Conservation (phyloP, 306 rosid species). For the Acmispon strigosus region DNA sequence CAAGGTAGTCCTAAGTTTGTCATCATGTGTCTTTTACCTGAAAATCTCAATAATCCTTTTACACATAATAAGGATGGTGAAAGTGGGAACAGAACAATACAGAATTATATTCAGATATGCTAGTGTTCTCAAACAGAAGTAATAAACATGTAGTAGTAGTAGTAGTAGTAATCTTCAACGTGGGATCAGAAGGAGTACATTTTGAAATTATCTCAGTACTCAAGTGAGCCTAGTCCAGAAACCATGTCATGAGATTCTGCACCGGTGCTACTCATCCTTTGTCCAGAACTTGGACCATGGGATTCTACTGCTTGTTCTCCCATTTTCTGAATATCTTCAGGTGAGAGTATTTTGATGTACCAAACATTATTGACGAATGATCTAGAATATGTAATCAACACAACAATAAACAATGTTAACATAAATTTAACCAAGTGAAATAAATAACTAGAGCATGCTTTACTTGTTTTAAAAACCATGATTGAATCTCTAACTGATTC, state of each 20-base stretch:
- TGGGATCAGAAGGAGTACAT: conserved; percentile 19
- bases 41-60: neutral
- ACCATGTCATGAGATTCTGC: conserved; percentile 45
- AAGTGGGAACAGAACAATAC: conserved; percentile 18
- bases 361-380: conserved; percentile 78
- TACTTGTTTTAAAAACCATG: too few relatives aligned
- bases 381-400: conserved; percentile 37
- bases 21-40: neutral
- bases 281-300: conserved; percentile 48
- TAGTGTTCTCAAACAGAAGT: conserved; percentile 19
- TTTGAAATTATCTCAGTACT: conserved; percentile 33
- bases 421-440: neutral
- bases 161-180: neutral
- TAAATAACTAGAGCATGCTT: neutral
- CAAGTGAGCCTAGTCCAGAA: conserved; percentile 59
- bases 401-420: conserved; percentile 17
- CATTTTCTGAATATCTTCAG: conserved; percentile 76
- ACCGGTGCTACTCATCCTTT: conserved; percentile 39
- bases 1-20: conserved; percentile 8
- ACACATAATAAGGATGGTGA: neutral
- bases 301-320: conserved; percentile 60
- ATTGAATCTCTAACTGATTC: too few relatives aligned
- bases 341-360: conserved; percentile 85
- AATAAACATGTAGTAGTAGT: conserved; percentile 12
- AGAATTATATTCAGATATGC: conserved; percentile 1